Base-by-base conservation (phyloP, 495 filamentous ascomycete genomes). In the Penicillium verhagenii region DNA sequence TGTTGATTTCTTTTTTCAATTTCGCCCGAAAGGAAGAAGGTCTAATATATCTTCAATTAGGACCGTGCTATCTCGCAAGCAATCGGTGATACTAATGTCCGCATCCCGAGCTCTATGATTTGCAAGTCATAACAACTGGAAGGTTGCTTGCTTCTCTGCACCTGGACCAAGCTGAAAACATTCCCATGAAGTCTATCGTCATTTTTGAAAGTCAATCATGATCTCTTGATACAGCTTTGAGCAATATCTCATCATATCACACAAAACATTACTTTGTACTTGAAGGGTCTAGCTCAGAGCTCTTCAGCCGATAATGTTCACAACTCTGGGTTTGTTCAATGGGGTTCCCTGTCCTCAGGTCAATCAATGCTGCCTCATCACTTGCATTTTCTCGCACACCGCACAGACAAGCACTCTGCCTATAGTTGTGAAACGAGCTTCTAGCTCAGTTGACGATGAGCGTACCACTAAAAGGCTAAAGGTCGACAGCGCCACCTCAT, bases 291-390 rank as follows among this genome's bases (percentile, higher is more conserved):
- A 25, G 23, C 42, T 7, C 13, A 24, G 28, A 8, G 20, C 16
- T 21, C 20, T 25, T 23, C 19, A 7, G 9, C 31, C 56, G 52
- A 73, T 58, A 6, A 92, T 92, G 88, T 88, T 89, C 60, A 71
- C 80, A 13, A 72, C 86, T 6, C 74, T 87, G 11, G 83, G 83
- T 4, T 71, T 86, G 26, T 88, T 92, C 68, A 84, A 79, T 58
- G 74, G 74, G 24, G 74, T 90, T 24, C 71, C 78, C 25, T 93
- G 89, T 65, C 88, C 88, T 0, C 68, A 81, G 45, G 78, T 80
- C 14, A 71, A 82, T 47, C 44, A 64, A 44, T 88, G 85, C 63
- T 56, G 63, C 18, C 68, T 87, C 7, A 63, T 79, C n/a, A 77
- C 71, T 47, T 88, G 85, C 69, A 73, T 87, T 13, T 88, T 87